Evolutionary conservation across 805 yeast species (phyloP), one percentile per base, ranked within the genome.

Genomic region (Candida easanensis): DNA sequence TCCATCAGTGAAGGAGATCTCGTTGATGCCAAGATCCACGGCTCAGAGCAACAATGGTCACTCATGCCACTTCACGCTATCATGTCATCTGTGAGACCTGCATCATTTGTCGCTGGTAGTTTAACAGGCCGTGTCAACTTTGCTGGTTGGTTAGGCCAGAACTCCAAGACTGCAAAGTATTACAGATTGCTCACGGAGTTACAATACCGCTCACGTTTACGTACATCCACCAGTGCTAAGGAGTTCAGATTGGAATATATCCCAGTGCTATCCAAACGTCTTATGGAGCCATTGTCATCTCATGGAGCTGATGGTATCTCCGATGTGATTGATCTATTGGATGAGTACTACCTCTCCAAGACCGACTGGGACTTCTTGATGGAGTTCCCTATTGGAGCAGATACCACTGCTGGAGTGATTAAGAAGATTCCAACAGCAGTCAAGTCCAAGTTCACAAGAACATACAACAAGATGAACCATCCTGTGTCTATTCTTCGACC

Each of bases 41-140:
- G 95, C 34, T 77, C 91, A 32, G 96, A 90, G 52, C 98, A 91
- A 63, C 87, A 86, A 53, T 90, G 98, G 98, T 80, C 93, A 48
- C 71, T 91, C 46, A 75, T 93, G 71, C 99, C 98, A 6, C 74
- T 88, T 56, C 97, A 88, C 64, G 97, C 89, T 0, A 74, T 88
- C 4, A 70, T 85, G 72, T 90, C 97, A 1, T 77, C 95, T 0
- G 88, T 93, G 11, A 68, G 77, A 38, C 99, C 98, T 1, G 74
- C 88, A 0, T 79, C 79, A 26, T 76, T 73, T 50, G 81, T 88
- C 17, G 82, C 87, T 14, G 97, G 97, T 7, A 76, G 74, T 38
- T 63, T 84, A 38, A 64, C 74, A 1, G 84, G 84, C 9, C 70
- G 96, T 51, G 79, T 83, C 42, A 82, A 80, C 64, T 91, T 91